Percentiles rank a stretch among this genome's conserved stretches.
Conservation (phyloP, 2,329 filamentous ascomycete genomes). For the Exophiala sp. region DNA sequence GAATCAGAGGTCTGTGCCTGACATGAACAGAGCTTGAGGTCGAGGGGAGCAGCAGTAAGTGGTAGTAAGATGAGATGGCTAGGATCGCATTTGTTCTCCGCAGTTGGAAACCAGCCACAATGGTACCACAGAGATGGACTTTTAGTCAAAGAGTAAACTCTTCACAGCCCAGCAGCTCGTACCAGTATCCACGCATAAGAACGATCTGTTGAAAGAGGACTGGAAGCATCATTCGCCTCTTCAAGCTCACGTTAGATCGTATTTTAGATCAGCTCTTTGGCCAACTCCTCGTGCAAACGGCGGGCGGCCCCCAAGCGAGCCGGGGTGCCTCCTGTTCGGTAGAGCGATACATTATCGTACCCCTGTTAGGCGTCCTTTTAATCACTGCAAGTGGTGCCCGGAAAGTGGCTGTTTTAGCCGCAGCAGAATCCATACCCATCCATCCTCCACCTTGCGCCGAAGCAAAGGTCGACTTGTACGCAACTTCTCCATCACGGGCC, state of each 20-base stretch:
- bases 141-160: too few relatives aligned
- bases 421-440: not conserved
- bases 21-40: not conserved
- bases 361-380: not conserved
- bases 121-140: too few relatives aligned
- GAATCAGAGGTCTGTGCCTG: constrained; percentile 17
- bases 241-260: constrained; percentile 15
- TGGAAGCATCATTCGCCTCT: not conserved
- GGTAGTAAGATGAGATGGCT: too few relatives aligned
- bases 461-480: not conserved
- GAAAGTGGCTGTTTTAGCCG: not conserved
- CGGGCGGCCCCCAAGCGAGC: not conserved
- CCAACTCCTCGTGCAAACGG: not conserved
- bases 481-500: not conserved
- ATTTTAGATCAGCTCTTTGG: not conserved
- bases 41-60: too few relatives aligned
- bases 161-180: too few relatives aligned
- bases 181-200: too few relatives aligned
- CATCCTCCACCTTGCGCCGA: not conserved
- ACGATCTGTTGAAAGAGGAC: too few relatives aligned
- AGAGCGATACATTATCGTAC: not conserved
- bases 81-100: not conserved
- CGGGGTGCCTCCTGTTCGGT: not conserved
- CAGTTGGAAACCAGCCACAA: not conserved
- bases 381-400: not conserved